Conservation (phyloP, 257 asterid species). For the Solanum pinnatisectum region DNA sequence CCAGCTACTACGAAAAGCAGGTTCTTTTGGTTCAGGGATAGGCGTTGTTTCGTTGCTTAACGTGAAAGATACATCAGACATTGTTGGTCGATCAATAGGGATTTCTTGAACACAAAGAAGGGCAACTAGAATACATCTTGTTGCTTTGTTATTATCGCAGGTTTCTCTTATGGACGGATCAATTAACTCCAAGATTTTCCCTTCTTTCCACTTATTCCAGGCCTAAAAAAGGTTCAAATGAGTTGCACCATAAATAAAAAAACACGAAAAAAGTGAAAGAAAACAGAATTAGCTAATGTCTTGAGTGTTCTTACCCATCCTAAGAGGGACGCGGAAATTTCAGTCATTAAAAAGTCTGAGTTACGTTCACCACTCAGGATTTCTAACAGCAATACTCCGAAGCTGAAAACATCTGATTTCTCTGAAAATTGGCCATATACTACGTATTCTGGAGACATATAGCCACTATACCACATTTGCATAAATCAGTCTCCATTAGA, state of each 20-base stretch:
- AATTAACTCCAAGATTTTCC: not conserved
- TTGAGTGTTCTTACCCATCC: slow-evolving; percentile 12
- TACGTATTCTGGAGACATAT: slow-evolving; percentile 24
- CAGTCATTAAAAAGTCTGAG: slow-evolving; percentile 1
- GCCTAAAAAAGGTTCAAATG: slow-evolving; percentile 5
- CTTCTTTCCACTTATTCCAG: slow-evolving; percentile 21
- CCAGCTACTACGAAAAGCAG: slow-evolving; percentile 1
- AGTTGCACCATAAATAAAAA: not conserved
- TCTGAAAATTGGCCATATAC: slow-evolving; percentile 8
- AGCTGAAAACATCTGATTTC: slow-evolving; percentile 20
- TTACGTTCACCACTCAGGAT: slow-evolving; percentile 15
- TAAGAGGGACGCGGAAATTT: slow-evolving; percentile 3
- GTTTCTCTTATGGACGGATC: slow-evolving; percentile 3
- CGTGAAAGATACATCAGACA: slow-evolving; percentile 12
- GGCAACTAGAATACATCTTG: slow-evolving; percentile 7
- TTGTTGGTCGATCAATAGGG: slow-evolving; percentile 18
- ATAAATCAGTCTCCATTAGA: not conserved
- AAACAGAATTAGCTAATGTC: not conserved
- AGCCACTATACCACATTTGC: slow-evolving; percentile 1
- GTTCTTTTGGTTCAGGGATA: slow-evolving; percentile 13
- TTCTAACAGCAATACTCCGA: slow-evolving; percentile 18
- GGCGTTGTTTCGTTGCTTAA: slow-evolving; percentile 4
- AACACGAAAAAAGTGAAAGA: not conserved
- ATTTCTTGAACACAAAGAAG: slow-evolving; percentile 24
- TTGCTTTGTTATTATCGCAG: not conserved